Evolutionary conservation across 1,284 basidiomycete genomes (phyloP).

Genomic region (Puccinia coronata): DNA sequence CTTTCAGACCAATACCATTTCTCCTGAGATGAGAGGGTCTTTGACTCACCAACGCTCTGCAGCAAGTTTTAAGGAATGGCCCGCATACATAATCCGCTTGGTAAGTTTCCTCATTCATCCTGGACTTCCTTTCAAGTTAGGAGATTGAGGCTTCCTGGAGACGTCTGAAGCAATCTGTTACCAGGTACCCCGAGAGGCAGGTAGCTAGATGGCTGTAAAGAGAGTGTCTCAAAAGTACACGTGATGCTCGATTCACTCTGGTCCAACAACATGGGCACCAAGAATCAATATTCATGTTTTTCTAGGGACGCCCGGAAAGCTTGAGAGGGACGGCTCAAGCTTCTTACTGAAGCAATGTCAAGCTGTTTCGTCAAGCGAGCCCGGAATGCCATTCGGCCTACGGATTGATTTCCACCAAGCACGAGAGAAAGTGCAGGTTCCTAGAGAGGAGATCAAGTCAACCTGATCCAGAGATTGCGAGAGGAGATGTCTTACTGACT

Average conservation of each 20-base stretch:
- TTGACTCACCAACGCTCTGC: background rate
- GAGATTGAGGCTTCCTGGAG: background rate
- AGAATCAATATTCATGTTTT: background rate
- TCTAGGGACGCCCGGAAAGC: background rate
- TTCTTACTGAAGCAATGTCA: background rate
- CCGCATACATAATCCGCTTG: background rate
- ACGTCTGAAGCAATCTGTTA: background rate
- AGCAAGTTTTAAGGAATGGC: background rate
- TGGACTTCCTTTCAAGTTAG: background rate
- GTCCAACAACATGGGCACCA: background rate
- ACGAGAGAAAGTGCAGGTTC: background rate
- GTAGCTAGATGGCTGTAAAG: background rate
- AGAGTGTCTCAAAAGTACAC: too few relatives aligned
- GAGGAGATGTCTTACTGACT: background rate
- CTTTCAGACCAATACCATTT: background rate
- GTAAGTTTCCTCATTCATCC: background rate
- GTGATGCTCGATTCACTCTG: too few relatives aligned
- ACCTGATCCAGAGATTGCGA: background rate
- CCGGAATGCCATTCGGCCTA: background rate
- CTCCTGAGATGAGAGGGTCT: background rate
- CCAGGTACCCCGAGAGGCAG: background rate
- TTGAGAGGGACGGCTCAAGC: background rate
- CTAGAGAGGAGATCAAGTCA: conserved; percentile 4
- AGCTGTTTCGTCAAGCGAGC: background rate
- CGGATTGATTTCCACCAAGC: background rate